Evolutionary conservation across 176 grass and related monocot species (phyloP), one percentile per base, ranked within the genome.

Genomic region (Calamus simplicifolius): DNA sequence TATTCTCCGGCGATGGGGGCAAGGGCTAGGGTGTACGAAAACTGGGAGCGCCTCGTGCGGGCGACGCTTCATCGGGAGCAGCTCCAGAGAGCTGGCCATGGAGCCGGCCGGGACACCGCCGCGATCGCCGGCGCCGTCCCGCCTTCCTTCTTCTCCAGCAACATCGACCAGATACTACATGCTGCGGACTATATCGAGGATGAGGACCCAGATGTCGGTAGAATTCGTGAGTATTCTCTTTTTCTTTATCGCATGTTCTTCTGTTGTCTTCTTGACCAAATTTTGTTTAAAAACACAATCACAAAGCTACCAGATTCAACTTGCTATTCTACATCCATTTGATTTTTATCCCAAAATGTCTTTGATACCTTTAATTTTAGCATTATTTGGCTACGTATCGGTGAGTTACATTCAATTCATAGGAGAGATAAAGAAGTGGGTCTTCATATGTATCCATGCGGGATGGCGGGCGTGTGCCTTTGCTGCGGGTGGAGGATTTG

Each of bases 81-180:
- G 49, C 69, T 71, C 59, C 75, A 74, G 31, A 48, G 50, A 60
- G 2, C 67, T 16, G 65, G 67, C 31, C 48, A 67, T 18, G 79
- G 73, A 12, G 77, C 76, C 27, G 61, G 64, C 5, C 38, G 30
- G 27, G 48, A 19, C 50, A 16, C 54, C 7, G 54, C 57, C 5
- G 73, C 68, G 3, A 21, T 83, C 60, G 91, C 83, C 48, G 80
- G 60, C 51, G 73, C 60, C 65, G 59, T 89, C 17, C 92, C 86
- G 3, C 31, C 81, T 18, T 90, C 87, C 23, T 75, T 97, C 10
- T 81, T 77, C 4, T 62, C 68, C 62, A 79, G 83, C 67, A 87
- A 88, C 77, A 88, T 97, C 71, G 84, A 97, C 54, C 80, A 79
- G 61, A 97, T 91, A 69, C 71, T 97, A 68, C 92, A 91, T 68